phyloP scores from a whole-genome alignment of 2,329 filamentous ascomycete genomes.

The Penicillium sp. region DNA sequence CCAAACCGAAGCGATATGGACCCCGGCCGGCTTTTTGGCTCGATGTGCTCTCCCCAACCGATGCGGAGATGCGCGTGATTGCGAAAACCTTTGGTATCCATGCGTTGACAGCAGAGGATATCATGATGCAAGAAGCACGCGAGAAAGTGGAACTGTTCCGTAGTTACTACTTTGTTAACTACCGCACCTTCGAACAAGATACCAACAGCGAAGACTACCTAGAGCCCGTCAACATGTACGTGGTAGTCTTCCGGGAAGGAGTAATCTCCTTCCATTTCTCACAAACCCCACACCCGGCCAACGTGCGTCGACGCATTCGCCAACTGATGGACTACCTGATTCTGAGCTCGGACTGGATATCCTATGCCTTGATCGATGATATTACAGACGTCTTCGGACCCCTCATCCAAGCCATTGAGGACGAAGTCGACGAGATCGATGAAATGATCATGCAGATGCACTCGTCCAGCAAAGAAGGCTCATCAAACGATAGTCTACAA shows the following conservation, averaged over 20 bases:
- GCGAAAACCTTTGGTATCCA: constrained; percentile 95
- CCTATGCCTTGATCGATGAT: constrained; percentile 96
- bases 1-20: constrained; percentile 62
- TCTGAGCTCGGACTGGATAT: constrained; percentile 95
- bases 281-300: constrained; percentile 93
- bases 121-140: constrained; percentile 94
- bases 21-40: constrained; percentile 96
- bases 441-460: constrained; percentile 86
- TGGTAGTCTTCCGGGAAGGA: constrained; percentile 94
- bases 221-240: constrained; percentile 96
- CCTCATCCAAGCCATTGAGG: constrained; percentile 88
- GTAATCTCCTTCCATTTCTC: constrained; percentile 97
- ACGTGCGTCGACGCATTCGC: constrained; percentile 89
- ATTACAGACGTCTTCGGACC: constrained; percentile 97
- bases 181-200: constrained; percentile 96
- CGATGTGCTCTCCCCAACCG: constrained; percentile 86
- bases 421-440: constrained; percentile 96
- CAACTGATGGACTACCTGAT: constrained; percentile 94
- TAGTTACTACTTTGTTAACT: constrained; percentile 98
- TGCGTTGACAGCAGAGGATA: constrained; percentile 92
- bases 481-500: constrained; percentile 34
- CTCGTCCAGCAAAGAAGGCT: constrained; percentile 51
- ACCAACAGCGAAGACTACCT: constrained; percentile 85
- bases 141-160: constrained; percentile 98
- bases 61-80: constrained; percentile 92